Conservation (phyloP, 1,139 yeast genomes). For the Yamadazyma triangularis region DNA sequence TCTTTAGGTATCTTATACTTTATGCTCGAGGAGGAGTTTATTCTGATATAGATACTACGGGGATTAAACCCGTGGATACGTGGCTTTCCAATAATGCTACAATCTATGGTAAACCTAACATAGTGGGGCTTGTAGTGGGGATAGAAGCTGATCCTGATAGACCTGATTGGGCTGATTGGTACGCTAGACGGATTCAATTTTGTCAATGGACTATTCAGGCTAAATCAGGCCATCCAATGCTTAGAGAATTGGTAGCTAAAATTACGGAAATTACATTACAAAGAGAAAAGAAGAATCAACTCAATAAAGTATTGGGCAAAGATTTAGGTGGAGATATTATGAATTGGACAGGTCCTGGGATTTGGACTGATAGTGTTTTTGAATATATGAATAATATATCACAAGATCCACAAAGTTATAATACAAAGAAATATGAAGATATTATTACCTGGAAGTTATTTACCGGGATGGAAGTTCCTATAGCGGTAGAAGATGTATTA, state of each 20-base stretch:
- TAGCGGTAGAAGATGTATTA: constrained; percentile 69
- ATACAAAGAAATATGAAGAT: constrained; percentile 24
- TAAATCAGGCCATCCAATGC: constrained; percentile 87
- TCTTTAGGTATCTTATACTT: constrained; percentile 79
- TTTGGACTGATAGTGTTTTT: constrained; percentile 87
- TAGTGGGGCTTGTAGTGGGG: constrained; percentile 75
- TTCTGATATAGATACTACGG: constrained; percentile 81
- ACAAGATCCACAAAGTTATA: constrained; percentile 31
- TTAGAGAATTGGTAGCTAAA: constrained; percentile 73
- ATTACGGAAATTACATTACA: constrained; percentile 70
- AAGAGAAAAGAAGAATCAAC: constrained; percentile 27
- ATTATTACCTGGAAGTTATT: constrained; percentile 57
- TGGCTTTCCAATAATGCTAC: constrained; percentile 32
- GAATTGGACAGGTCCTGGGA: constrained; percentile 99
- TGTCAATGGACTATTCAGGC: constrained; percentile 77
- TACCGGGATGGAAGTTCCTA: constrained; percentile 64
- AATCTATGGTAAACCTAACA: constrained; percentile 28
- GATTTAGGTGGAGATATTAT: constrained; percentile 74
- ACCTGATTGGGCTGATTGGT: constrained; percentile 69
- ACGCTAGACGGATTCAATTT: constrained; percentile 66
- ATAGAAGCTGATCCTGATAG: constrained; percentile 94
- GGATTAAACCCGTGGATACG: constrained; percentile 33
- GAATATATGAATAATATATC: constrained; percentile 61
- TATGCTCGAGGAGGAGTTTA: constrained; percentile 92
- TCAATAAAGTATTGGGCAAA: constrained; percentile 46